phyloP scores from a whole-genome alignment of 2,329 filamentous ascomycete species.

The Colletotrichum sansevieriae region DNA sequence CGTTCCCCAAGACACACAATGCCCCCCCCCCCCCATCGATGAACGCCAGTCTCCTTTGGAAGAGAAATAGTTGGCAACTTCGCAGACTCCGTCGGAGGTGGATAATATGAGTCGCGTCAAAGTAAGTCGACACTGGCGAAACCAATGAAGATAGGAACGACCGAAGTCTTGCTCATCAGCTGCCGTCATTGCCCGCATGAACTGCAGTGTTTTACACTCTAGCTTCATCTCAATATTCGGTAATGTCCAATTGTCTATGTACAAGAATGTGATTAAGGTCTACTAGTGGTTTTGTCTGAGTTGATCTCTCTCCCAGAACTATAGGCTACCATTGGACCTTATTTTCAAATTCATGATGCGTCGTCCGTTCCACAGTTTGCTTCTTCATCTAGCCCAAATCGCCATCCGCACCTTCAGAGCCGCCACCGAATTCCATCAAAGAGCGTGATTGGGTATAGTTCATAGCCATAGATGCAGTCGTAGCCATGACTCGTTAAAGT shows the following conservation, averaged over 20 bases:
- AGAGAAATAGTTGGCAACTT: no score
- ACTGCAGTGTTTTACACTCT: no score
- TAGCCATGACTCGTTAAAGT: conserved; percentile 26
- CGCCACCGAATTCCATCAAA: conserved; percentile 12
- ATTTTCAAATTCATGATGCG: neutral
- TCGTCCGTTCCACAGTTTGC: neutral
- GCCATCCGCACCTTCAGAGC: neutral
- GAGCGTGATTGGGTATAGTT: conserved; percentile 27
- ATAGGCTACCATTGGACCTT: conserved; percentile 8
- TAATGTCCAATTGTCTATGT: conserved; percentile 18
- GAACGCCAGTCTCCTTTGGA: no score
- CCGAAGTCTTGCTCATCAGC: no score
- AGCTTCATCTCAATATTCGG: no score
- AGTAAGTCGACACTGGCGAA: no score
- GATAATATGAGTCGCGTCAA: no score
- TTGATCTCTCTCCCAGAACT: neutral
- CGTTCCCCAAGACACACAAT: no score
- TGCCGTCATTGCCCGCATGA: no score
- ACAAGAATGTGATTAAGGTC: conserved; percentile 29
- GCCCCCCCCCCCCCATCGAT: no score
- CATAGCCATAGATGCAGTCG: conserved; percentile 36
- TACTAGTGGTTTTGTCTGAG: conserved; percentile 8
- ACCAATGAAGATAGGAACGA: no score
- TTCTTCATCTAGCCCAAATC: neutral
- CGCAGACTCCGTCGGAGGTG: no score